These are phyloP conservation scores for Spirogloea muscicola DNA, from an alignment of 139 green algal species.

Conservation along the genomic window DNA sequence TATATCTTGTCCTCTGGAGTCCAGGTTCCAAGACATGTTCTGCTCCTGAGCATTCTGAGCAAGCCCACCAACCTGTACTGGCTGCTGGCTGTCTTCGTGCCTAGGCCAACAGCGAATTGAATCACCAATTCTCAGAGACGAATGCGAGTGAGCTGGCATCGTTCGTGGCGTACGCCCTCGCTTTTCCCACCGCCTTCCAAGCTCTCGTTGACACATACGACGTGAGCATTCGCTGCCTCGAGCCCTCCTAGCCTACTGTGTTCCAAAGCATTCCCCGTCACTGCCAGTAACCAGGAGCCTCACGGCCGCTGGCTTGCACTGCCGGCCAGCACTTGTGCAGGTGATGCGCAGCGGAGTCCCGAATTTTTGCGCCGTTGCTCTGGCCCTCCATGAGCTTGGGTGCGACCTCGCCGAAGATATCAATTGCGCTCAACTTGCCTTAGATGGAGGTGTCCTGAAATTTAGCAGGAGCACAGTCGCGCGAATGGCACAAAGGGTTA, in stretches of 20 bases:
- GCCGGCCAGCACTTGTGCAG: not conserved
- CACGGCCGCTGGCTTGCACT: not conserved
- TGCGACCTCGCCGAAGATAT: no score
- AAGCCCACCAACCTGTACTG: no score
- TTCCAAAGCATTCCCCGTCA: not conserved
- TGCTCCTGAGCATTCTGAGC: no score
- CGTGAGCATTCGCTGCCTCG: slow-evolving; percentile 6
- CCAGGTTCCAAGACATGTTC: no score
- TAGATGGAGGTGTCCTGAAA: no score
- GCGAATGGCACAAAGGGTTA: no score
- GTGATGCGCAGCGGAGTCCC: slow-evolving; percentile 48
- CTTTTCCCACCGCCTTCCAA: slow-evolving; percentile 49
- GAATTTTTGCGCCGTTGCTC: slow-evolving; percentile 50
- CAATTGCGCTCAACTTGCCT: no score
- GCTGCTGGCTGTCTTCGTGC: no score
- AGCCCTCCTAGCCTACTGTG: no score
- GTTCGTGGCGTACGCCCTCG: slow-evolving; percentile 49
- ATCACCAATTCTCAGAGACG: slow-evolving; percentile 31
- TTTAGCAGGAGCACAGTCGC: no score
- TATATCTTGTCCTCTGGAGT: no score
- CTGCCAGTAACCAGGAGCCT: not conserved
- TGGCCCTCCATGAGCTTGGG: slow-evolving; percentile 37
- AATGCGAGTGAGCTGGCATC: slow-evolving; percentile 50
- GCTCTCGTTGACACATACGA: slow-evolving; percentile 55
- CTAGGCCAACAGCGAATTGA: slow-evolving; percentile 2